Base-by-base conservation (phyloP, 139 green algal genomes). In the Chara braunii region DNA sequence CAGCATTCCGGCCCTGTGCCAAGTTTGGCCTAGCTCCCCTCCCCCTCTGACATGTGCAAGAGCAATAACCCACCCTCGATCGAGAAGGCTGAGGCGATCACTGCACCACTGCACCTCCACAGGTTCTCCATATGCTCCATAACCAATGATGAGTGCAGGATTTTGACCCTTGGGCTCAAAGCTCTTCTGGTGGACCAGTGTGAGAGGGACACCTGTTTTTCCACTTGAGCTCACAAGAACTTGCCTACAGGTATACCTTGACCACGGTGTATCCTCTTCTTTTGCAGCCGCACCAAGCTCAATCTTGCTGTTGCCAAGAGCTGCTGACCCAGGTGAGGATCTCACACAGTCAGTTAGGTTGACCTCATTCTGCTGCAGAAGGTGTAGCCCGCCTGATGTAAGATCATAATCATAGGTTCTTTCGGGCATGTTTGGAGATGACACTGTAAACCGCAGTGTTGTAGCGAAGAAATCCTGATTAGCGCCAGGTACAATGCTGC, bases 21-120 rank as follows among this genome's bases (percentile, higher is more conserved):
- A 81, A 11, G 26, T 42, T 9, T 24, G 37, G 0, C 74, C 74
- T 37, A 81, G 31, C 72, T 81, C 74, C 1, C 70, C 71, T n/a
- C 74, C 74, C 14, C 74, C 74, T n/a, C 74, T 74, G 22, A 67
- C 52, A 43, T 81, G 72, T 9, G 74, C 74, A 2, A 81, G 43
- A 9, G 71, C 74, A 7, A 81, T 7, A 2, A 34, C 37, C 71
- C 75, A 76, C 3, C 74, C 74, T 9, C 74, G 63, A 40, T 77
- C 51, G 18, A 81, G 64, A 14, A 81, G 74, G 18, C n/a, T 26
- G 22, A 81, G 35, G 22, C 37, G 37, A 34, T 60, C 14, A 7
- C 31, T 31, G 6, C 43, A 45, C 69, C 64, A 80, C 18, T 32
- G 42, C 1, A 52, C 18, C 9, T 79, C 30, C 37, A 68, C 36